A percentile compares a stretch with the other conserved stretches of the same genome.
Conservation (phyloP, 805 yeast species). For the Candida vartiovaarae region DNA sequence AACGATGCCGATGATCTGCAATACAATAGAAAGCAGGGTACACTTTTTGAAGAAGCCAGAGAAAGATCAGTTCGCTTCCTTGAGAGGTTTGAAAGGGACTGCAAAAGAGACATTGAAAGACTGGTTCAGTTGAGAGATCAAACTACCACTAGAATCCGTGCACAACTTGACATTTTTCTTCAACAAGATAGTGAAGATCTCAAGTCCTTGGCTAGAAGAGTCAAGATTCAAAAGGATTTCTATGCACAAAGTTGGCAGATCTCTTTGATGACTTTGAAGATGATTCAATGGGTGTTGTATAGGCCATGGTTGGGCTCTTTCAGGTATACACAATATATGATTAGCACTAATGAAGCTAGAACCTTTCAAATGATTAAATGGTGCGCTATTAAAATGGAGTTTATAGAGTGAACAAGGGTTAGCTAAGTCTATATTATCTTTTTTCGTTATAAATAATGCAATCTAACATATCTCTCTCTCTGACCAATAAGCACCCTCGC, state of each 20-base stretch:
- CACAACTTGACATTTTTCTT: neutral
- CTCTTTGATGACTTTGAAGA: neutral
- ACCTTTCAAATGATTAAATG: neutral
- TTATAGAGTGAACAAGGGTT: no score
- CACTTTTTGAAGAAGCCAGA: neutral
- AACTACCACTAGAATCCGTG: neutral
- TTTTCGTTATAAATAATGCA: no score
- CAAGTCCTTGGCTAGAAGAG: neutral
- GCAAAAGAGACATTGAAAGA: neutral
- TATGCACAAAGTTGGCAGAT: neutral
- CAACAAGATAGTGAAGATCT: neutral
- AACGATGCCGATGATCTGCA: no score
- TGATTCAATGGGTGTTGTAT: neutral
- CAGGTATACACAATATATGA: no score
- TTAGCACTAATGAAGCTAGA: neutral
- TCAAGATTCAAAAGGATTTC: neutral
- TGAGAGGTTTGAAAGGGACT: neutral
- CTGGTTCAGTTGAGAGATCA: neutral
- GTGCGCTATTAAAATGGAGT: no score
- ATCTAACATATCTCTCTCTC: no score
- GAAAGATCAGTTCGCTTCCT: neutral
- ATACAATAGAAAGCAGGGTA: no score
- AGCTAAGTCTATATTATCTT: no score
- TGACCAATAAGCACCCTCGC: no score
- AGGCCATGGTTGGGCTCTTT: no score